Evolutionary conservation across 2,329 filamentous ascomycete species (phyloP).

Genomic region (Pseudogymnoascus sp.): DNA sequence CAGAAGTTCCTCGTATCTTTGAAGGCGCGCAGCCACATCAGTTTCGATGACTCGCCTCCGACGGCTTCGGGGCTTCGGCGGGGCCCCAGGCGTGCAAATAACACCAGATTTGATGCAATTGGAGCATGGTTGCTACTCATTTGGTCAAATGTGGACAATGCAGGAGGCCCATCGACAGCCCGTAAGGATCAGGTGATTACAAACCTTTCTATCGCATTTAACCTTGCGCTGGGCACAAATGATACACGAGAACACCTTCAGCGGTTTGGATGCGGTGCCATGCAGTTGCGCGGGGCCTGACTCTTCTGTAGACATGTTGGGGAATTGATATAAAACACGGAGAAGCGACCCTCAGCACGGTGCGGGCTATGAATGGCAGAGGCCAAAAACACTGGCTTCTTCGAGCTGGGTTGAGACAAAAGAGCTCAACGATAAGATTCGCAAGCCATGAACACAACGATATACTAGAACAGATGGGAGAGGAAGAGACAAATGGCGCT

Average conservation of each 20-base stretch:
- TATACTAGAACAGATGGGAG: not conserved
- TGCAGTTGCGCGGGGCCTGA: not conserved
- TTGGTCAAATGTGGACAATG: not conserved
- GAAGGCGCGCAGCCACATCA: constrained; percentile 23
- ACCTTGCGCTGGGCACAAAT: constrained; percentile 26
- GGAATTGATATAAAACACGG: not conserved
- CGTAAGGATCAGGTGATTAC: not conserved
- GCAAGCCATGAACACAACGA: not conserved
- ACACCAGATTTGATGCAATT: constrained; percentile 23
- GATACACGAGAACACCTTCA: constrained; percentile 18
- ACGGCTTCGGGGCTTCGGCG: constrained; percentile 20
- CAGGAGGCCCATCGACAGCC: not conserved
- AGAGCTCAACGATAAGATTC: not conserved
- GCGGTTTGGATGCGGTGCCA: not conserved
- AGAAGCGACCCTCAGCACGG: not conserved
- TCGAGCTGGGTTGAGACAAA: not conserved
- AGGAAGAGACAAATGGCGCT: not conserved
- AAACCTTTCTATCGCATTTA: constrained; percentile 21
- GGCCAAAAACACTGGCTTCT: not conserved
- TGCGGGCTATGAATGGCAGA: not conserved
- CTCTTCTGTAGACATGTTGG: not conserved
- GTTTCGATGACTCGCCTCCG: constrained; percentile 25
- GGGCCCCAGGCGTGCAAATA: constrained; percentile 20
- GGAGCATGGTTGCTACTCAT: constrained; percentile 21
- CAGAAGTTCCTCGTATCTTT: constrained; percentile 22